These are phyloP conservation scores for Xylariomycetidae sp. DNA, from an alignment of 2,329 filamentous ascomycete genomes.

Conservation along the genomic window DNA sequence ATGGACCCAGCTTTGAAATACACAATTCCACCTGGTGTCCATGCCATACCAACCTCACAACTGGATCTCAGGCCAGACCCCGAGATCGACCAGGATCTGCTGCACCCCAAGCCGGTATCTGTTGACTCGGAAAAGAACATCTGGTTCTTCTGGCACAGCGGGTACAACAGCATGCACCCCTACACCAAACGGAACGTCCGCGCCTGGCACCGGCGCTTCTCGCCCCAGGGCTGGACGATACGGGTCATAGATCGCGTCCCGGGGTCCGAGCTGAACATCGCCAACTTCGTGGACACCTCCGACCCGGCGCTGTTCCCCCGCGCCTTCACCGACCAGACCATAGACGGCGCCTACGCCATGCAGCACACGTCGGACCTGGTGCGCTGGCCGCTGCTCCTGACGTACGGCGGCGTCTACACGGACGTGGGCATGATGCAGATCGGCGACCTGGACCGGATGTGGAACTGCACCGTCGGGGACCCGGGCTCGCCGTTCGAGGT, in stretches of 20 bases:
- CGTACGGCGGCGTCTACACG: conserved; percentile 53
- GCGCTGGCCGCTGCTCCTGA: conserved; percentile 50
- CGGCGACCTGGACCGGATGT: conserved; percentile 50
- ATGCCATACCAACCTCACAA: conserved; percentile 32
- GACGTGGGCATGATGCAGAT: conserved; percentile 55
- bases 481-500: conserved; percentile 41
- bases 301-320: conserved; percentile 40
- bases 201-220: conserved; percentile 49
- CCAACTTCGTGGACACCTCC: conserved; percentile 41
- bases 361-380: conserved; percentile 57
- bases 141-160: conserved; percentile 56
- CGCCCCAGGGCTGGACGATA: conserved; percentile 46
- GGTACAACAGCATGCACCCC: conserved; percentile 42
- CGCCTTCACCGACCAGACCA: conserved; percentile 43
- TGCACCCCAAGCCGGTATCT: conserved; percentile 34
- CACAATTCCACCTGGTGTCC: conserved; percentile 33
- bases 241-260: conserved; percentile 44
- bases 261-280: conserved; percentile 42
- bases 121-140: conserved; percentile 43
- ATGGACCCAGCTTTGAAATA: conserved; percentile 24
- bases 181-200: conserved; percentile 50
- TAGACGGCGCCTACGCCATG: conserved; percentile 43
- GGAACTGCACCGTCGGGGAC: conserved; percentile 44
- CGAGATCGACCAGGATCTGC: conserved; percentile 39
- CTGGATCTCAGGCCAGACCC: conserved; percentile 42